Evolutionary conservation across 441 rosid genomes (phyloP).

Genomic region (Jatropha multifida): DNA sequence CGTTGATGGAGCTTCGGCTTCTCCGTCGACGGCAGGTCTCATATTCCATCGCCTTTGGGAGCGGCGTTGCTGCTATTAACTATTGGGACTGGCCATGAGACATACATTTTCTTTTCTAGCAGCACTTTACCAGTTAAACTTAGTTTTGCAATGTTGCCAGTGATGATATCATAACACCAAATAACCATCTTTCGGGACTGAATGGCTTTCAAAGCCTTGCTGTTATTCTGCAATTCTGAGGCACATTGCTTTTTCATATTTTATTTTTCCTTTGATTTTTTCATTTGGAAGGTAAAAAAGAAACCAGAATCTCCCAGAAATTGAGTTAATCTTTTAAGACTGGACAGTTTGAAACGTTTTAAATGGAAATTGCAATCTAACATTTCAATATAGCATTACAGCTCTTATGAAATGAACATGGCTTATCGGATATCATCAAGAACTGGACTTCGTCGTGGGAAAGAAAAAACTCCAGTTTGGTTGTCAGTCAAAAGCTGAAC

Average conservation of each 20-base stretch:
- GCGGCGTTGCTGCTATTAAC: slow-evolving; percentile 57
- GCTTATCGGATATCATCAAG: too few relatives aligned
- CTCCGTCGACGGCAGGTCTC: slow-evolving; percentile 32
- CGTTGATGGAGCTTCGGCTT: slow-evolving; percentile 17
- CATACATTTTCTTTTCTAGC: slow-evolving; percentile 23
- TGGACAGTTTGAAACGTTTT: too few relatives aligned
- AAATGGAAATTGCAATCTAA: too few relatives aligned
- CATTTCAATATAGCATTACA: too few relatives aligned
- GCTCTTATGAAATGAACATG: too few relatives aligned
- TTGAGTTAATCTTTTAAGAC: too few relatives aligned
- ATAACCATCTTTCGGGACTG: slow-evolving; percentile 9
- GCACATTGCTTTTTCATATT: background rate
- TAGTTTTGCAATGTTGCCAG: background rate
- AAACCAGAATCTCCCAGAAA: too few relatives aligned
- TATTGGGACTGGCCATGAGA: slow-evolving; percentile 60
- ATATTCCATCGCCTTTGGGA: slow-evolving; percentile 63
- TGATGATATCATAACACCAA: background rate
- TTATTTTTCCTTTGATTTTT: too few relatives aligned
- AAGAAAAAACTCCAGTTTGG: too few relatives aligned
- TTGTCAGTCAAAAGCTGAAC: too few relatives aligned
- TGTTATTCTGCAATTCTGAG: slow-evolving; percentile 13
- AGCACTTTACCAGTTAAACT: background rate
- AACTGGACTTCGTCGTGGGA: too few relatives aligned
- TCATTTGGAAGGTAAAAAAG: too few relatives aligned
- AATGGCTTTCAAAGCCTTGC: slow-evolving; percentile 1